Conservation (phyloP, 192 early-diverging fungal species). For the Rhizophagus clarus region DNA sequence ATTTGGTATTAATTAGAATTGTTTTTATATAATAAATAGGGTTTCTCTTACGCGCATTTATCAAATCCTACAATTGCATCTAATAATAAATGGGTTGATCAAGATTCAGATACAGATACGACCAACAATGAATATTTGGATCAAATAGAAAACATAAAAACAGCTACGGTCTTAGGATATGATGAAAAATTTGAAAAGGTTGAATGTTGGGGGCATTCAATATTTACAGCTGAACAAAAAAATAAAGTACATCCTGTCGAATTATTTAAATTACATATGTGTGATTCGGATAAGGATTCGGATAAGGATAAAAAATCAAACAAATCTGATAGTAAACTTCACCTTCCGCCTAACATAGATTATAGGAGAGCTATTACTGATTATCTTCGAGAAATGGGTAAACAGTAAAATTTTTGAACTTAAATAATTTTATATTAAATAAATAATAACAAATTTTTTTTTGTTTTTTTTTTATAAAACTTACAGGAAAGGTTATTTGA, state of each 20-base stretch:
- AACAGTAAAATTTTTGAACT: not conserved
- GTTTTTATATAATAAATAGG: not conserved
- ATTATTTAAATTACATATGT: constrained; percentile 33
- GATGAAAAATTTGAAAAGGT: not conserved
- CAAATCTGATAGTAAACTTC: constrained; percentile 40
- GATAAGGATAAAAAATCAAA: not conserved
- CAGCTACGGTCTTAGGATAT: not conserved
- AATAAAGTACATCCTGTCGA: not conserved
- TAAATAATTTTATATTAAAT: no score
- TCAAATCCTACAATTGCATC: not conserved
- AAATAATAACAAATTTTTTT: not conserved
- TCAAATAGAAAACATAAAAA: not conserved
- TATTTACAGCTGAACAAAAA: not conserved
- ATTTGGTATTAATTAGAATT: no score
- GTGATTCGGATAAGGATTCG: constrained; percentile 34
- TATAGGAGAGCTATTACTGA: constrained; percentile 53
- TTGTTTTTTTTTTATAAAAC: no score
- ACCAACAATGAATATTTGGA: no score
- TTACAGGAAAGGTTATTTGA: no score
- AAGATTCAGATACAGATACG: no score
- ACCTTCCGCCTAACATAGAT: constrained; percentile 46
- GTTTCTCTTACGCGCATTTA: not conserved
- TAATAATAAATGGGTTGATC: not conserved
- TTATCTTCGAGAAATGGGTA: constrained; percentile 42
- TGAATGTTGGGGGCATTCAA: not conserved